Percentiles rank a stretch among this genome's conserved stretches.
These are phyloP conservation scores for Podaxis sp. DNA, from an alignment of 768 basidiomycete genomes.

Conservation along the genomic window DNA sequence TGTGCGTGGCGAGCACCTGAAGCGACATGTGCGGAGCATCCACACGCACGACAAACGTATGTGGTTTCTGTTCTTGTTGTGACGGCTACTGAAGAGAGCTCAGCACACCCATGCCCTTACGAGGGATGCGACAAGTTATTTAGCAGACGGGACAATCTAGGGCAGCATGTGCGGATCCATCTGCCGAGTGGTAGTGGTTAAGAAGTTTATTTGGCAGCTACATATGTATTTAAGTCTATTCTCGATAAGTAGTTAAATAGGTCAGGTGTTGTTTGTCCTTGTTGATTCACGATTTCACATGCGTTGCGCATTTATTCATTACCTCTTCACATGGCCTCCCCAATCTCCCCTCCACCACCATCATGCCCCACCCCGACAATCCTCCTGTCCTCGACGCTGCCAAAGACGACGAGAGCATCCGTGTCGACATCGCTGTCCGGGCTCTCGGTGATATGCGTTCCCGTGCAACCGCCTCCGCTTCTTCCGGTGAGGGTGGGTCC, in stretches of 20 bases:
- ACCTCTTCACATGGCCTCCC: constrained; percentile 14
- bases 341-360: constrained; percentile 18
- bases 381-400: not conserved
- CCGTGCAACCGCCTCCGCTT: constrained; percentile 32
- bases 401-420: constrained; percentile 62
- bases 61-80: constrained; percentile 26
- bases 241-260: not conserved
- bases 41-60: constrained; percentile 85
- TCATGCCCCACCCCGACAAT: constrained; percentile 17
- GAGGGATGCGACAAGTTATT: constrained; percentile 69
- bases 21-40: constrained; percentile 76
- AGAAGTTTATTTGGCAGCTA: not conserved
- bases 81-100: not conserved
- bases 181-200: constrained; percentile 19
- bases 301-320: constrained; percentile 1
- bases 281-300: constrained; percentile 12
- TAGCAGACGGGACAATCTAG: constrained; percentile 73
- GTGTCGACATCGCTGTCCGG: constrained; percentile 73
- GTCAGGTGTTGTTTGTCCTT: constrained; percentile 13
- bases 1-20: constrained; percentile 75
- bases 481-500: constrained; percentile 17
- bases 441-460: constrained; percentile 76
- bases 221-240: not conserved
- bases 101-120: constrained; percentile 61
- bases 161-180: constrained; percentile 72